Evolutionary conservation across 495 filamentous ascomycete genomes (phyloP), one percentile per base, ranked within the genome.

Genomic region (Geoglossum glabrum): DNA sequence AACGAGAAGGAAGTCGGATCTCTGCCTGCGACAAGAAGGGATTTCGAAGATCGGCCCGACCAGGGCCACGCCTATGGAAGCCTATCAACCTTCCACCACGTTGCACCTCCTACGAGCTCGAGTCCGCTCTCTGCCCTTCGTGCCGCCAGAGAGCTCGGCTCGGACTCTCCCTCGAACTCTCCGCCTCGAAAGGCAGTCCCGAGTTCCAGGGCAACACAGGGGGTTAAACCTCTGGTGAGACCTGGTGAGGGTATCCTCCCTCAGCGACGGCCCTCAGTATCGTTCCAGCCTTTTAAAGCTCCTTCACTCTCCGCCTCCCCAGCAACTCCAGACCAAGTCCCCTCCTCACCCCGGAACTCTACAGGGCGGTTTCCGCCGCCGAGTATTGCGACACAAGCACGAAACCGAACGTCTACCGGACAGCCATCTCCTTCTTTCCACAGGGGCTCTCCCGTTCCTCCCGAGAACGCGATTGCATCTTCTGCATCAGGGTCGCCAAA

Each of bases 231-330:
- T 52, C 82, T 80, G 55, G 69, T 79, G 46, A 73, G 76, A 25
- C 75, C 76, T 31, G 65, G 68, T 49, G 80, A 82, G 59, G 74
- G 76, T 38, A 73, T 57, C 73, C 64, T 26, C 47, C 67, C 68
- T 63, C 71, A 77, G 51, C 75, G 86, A 61, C 81, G 90, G n/a
- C 79, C 86, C 10, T 97, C 90, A 0, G 78, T 95, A 17, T 95
- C 90, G 1, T 95, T 95, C 65, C 85, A 89, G 65, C 84, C 90
- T 0, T 98, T 98, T 71, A 98, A 97, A 70, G 87, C 90, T 7
- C 87, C 89, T 9, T 89, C 90, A 21, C 75, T 98, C 19, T 93
- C 89, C 17, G 85, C 85, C n/a, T 97, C 90, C 10, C 92, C 92
- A 8, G 78, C 79, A 8, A 69, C 78, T 36, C 65, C 69, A 19